phyloP scores from a whole-genome alignment of 257 asterid species.

The Thymus mandschuricus region DNA sequence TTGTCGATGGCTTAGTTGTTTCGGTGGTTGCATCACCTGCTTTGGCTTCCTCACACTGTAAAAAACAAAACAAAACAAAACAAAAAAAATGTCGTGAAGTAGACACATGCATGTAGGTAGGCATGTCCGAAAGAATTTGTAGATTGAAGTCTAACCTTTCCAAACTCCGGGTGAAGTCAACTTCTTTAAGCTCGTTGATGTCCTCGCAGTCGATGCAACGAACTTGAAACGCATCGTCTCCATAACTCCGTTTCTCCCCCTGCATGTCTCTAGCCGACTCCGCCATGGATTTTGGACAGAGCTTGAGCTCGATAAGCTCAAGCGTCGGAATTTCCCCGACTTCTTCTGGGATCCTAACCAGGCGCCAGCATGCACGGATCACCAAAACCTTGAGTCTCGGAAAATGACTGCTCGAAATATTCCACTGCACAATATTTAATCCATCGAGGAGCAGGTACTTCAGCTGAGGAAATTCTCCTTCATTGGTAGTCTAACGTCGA shows the following conservation, averaged over 20 bases:
- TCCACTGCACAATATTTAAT: background rate
- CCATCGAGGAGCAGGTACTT: background rate
- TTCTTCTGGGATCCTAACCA: background rate
- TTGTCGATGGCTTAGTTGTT: background rate
- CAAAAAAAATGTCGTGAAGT: background rate
- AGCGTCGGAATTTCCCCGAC: conserved; percentile 12
- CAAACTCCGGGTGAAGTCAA: background rate
- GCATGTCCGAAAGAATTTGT: no score
- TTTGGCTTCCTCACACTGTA: conserved; percentile 1
- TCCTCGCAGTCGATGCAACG: background rate
- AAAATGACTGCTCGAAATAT: conserved; percentile 6
- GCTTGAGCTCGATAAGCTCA: conserved; percentile 1
- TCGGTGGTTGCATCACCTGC: background rate
- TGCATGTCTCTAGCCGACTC: background rate
- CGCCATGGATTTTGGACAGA: background rate
- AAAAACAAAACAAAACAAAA: background rate
- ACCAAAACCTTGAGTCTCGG: conserved; percentile 4
- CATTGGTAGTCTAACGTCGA: background rate
- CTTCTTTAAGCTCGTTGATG: background rate
- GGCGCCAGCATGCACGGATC: background rate
- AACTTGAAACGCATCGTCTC: conserved; percentile 7
- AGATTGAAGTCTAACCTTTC: background rate
- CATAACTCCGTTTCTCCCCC: background rate
- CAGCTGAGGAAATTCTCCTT: conserved; percentile 15
- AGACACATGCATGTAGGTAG: no score